Evolutionary conservation across 345 rosid species (phyloP), one percentile per base, ranked within the genome.

Genomic region (Luvunga scandens): DNA sequence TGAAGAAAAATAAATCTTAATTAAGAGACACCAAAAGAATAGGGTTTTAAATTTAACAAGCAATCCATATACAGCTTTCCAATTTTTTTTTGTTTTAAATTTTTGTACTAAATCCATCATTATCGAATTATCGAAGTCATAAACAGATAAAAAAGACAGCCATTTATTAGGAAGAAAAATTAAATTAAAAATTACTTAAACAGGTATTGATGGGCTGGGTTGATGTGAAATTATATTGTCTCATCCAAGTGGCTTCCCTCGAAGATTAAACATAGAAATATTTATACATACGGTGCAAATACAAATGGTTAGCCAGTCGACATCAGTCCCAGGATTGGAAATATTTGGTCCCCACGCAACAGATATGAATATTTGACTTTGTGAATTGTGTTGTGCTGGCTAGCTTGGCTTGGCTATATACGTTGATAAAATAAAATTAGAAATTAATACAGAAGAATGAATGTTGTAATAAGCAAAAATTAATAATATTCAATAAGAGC

Each of bases 281-380:
- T 2, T 9, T 22, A 25, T 12, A 10, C 0, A 42, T 42, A 42
- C 48, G 48, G 48, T 10, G 48, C 36, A n/a, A 0, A 7, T 66
- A 38, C 13, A 68, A 70, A 70, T 53, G 74, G 62, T 30, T 71
- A 13, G 74, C 25, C 19, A 5, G 50, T 72, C 75, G 31, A 56
- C 21, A 31, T 56, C 75, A 31, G 18, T 72, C 34, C 65, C 50
- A 14, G 50, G 55, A 36, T 59, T 36, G 14, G n/a, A 36, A 71
- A 33, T 60, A 34, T 72, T 59, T 31, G 31, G 65, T 72, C n/a
- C 66, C 75, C 42, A 0, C 6, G 21, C 25, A 16, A 53, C 14
- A 9, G 7, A 72, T 31, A 3, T 66, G 0, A 56, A 34, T 9
- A 19, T 72, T 55, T 56, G 48, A 56, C 64, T 72, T 33, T 72